phyloP scores from a whole-genome alignment of 2,329 filamentous ascomycete species.

The Lachnellula cervina region DNA sequence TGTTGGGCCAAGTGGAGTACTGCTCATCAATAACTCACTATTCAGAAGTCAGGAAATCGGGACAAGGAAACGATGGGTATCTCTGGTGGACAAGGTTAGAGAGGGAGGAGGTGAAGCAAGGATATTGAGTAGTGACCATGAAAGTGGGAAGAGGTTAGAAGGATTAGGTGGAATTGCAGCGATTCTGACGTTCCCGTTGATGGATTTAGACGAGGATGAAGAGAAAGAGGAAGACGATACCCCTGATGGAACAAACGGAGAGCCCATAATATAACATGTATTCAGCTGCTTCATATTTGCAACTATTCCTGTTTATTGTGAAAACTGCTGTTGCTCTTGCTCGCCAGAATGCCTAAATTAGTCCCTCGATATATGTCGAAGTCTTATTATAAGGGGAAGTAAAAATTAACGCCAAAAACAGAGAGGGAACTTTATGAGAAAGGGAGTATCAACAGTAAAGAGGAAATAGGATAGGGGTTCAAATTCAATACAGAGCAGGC shows the following conservation, averaged over 20 bases:
- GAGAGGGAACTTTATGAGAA: no score
- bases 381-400: no score
- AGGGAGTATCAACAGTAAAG: no score
- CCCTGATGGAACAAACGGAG: conserved; percentile 8
- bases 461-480: no score
- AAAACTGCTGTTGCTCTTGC: background rate
- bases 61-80: conserved; percentile 74
- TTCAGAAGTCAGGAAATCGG: conserved; percentile 79
- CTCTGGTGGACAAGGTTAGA: conserved; percentile 81
- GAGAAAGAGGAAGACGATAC: conserved; percentile 33
- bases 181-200: conserved; percentile 82
- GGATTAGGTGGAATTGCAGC: conserved; percentile 84
- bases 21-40: conserved; percentile 81
- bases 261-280: conserved; percentile 2
- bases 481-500: no score
- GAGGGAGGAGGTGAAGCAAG: conserved; percentile 81
- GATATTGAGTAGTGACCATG: conserved; percentile 88
- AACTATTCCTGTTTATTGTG: background rate
- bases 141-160: conserved; percentile 82
- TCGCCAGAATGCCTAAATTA: no score
- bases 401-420: no score
- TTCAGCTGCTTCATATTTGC: background rate
- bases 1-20: conserved; percentile 75
- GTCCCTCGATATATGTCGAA: no score
- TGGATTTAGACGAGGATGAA: conserved; percentile 70